A percentile compares a stretch with the other conserved stretches of the same genome.
Evolutionary conservation across 2,329 filamentous ascomycete species (phyloP).

Genomic region (Alternaria tenuissima): DNA sequence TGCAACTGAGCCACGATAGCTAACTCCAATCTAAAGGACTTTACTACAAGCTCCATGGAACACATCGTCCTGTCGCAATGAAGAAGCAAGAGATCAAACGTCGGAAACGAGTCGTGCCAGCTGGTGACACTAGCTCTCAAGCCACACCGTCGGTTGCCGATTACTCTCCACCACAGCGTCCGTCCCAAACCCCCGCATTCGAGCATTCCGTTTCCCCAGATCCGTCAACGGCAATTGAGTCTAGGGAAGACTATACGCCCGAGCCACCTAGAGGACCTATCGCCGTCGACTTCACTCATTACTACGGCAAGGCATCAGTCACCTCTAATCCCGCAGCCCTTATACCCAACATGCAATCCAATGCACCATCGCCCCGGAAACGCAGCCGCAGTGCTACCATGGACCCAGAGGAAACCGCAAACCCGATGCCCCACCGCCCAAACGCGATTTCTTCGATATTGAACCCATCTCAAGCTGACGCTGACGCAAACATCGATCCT

Average conservation of each 20-base stretch:
- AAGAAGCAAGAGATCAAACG: slow-evolving; percentile 98
- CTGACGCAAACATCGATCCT: slow-evolving; percentile 44
- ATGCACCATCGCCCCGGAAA: slow-evolving; percentile 43
- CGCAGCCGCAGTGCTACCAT: slow-evolving; percentile 47
- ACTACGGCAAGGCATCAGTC: slow-evolving; percentile 29
- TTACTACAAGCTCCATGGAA: slow-evolving; percentile 95
- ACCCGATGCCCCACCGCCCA: slow-evolving; percentile 41
- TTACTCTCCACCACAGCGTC: slow-evolving; percentile 41
- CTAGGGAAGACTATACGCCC: slow-evolving; percentile 38
- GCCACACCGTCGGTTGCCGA: slow-evolving; percentile 37
- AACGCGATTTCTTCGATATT: slow-evolving; percentile 48
- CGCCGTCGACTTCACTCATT: slow-evolving; percentile 51
- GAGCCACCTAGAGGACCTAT: slow-evolving; percentile 40
- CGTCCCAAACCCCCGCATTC: slow-evolving; percentile 39
- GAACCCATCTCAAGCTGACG: slow-evolving; percentile 36
- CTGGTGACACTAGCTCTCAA: slow-evolving; percentile 58
- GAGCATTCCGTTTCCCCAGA: slow-evolving; percentile 49
- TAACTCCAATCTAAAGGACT: slow-evolving; percentile 67
- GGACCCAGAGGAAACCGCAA: slow-evolving; percentile 38
- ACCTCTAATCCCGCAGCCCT: slow-evolving; percentile 26
- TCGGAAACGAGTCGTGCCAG: slow-evolving; percentile 91
- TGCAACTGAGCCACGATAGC: background rate
- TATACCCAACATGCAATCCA: slow-evolving; percentile 24
- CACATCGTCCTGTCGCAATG: slow-evolving; percentile 95
- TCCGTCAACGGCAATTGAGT: slow-evolving; percentile 39